Evolutionary conservation across 345 rosid genomes (phyloP), one percentile per base, ranked within the genome.

Genomic region (Excoecaria cochinchinensis): DNA sequence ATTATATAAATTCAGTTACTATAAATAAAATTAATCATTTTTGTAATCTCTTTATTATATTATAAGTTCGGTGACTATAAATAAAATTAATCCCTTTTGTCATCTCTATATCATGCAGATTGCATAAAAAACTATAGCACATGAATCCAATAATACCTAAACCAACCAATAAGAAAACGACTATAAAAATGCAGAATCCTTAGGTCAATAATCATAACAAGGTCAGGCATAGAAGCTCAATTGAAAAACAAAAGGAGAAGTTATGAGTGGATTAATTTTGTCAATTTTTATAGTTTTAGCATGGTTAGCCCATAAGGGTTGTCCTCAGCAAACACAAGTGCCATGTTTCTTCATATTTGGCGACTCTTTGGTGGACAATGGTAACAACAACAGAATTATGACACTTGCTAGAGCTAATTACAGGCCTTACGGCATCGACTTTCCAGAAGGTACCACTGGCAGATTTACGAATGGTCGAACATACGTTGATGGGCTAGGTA

Each of bases 371-470:
- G 80, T 76, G 6, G 80, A 80, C 40, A 76, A 80, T 53, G 77
- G 80, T 0, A 80, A 80, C 67, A 80, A 76, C 59, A 80, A 80
- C 7, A 16, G 75, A 16, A 61, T 80, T 63, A 15, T 73, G 46
- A 80, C 83, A 13, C 83, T 80, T 31, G 75, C 80, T 22, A 72
- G 80, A 65, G 83, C 80, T 38, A 76, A 80, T 63, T 80, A 80
- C 65, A 72, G 72, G 77, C 83, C 80, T 53, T 80, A 80, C 21
- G 80, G 77, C 59, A 76, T 80, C 11, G 80, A 80, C 42, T 80
- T 80, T 42, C 80, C 77, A 0, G 66, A 51, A 8, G 83, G 83
- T 13, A 5, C 61, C 16, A 72, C 83, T 6, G 80, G 80, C 31
- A 25, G 80, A 22, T 80, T 80, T 40, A 80, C 83, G n/a, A 80